phyloP scores from a whole-genome alignment of 2,329 filamentous ascomycete genomes.

The Trichothecium roseum region DNA sequence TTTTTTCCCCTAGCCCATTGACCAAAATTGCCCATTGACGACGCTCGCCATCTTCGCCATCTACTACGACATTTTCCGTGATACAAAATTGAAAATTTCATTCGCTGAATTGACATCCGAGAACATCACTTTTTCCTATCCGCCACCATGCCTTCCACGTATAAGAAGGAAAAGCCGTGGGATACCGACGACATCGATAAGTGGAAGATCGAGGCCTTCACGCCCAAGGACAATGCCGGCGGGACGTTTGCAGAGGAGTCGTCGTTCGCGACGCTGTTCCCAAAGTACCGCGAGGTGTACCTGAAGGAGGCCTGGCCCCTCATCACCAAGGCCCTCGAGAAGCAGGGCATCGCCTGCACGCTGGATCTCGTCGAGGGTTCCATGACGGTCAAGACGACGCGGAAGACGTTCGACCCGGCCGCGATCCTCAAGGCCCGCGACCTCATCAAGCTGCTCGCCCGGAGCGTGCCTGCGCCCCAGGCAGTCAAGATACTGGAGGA shows the following conservation, averaged over 20 bases:
- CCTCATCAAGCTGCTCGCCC: constrained; percentile 82
- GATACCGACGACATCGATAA: constrained; percentile 96
- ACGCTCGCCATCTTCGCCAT: no score
- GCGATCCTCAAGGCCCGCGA: constrained; percentile 90
- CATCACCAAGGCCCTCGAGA: constrained; percentile 78
- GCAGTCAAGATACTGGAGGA: constrained; percentile 93
- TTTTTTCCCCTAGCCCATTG: no score
- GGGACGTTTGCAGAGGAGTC: constrained; percentile 91
- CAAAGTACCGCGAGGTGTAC: constrained; percentile 93
- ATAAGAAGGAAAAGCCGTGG: constrained; percentile 88
- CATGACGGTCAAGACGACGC: constrained; percentile 93
- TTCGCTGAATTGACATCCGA: no score
- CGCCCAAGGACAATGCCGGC: constrained; percentile 69
- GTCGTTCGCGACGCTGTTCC: constrained; percentile 78
- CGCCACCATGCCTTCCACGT: constrained; percentile 66
- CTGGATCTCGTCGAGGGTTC: constrained; percentile 91
- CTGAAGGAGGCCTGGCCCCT: constrained; percentile 88
- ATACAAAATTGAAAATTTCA: no score
- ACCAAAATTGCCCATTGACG: no score
- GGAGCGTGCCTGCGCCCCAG: constrained; percentile 86
- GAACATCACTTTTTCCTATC: no score
- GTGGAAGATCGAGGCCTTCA: constrained; percentile 88
- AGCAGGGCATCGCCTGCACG: constrained; percentile 78
- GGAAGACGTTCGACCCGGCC: constrained; percentile 84
- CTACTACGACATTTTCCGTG: no score